These are phyloP conservation scores for Mycena pura DNA, from an alignment of 768 basidiomycete species.

Conservation along the genomic window DNA sequence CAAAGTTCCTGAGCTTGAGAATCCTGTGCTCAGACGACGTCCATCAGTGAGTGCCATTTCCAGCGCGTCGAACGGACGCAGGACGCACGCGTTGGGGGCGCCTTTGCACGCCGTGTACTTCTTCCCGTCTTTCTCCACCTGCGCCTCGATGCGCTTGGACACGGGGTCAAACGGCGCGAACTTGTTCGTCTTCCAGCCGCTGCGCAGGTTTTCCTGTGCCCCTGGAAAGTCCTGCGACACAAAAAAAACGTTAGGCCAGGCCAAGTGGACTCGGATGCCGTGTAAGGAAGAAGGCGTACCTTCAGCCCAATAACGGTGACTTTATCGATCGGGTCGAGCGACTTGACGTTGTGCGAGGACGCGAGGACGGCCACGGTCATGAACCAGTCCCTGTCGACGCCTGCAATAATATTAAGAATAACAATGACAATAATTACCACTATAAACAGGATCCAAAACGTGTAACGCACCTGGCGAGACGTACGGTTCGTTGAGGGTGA, in stretches of 20 bases:
- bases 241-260: background rate
- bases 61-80: background rate
- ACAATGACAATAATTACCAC: background rate
- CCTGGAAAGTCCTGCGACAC: conserved; percentile 45
- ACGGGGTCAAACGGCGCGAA: conserved; percentile 59
- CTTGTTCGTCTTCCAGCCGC: conserved; percentile 52
- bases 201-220: conserved; percentile 48
- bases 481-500: conserved; percentile 48
- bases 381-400: conserved; percentile 41
- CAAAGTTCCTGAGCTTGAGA: conserved; percentile 45
- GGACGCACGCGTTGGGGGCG: conserved; percentile 47
- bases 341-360: conserved; percentile 53
- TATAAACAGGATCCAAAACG: background rate
- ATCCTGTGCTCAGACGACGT: conserved; percentile 37
- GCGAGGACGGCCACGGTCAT: conserved; percentile 47
- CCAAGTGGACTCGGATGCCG: background rate
- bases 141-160: conserved; percentile 57
- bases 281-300: conserved; percentile 12
- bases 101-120: conserved; percentile 51
- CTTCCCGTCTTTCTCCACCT: conserved; percentile 52
- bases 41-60: background rate
- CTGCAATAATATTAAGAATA: background rate
- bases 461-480: conserved; percentile 13
- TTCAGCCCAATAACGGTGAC: conserved; percentile 52
- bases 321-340: conserved; percentile 56